Evolutionary conservation across 345 rosid genomes (phyloP).

Genomic region (Citrus sinensis): DVS_A1.0 CM039161.1:6919501-6920000

Average conservation of each 20-base stretch:
- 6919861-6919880: conserved; percentile 79
- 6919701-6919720: neutral
- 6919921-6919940: conserved; percentile 29
- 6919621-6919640: neutral
- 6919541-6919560: neutral
- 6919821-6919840: neutral
- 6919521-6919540: neutral
- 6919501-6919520: neutral
- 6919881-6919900: conserved; percentile 84
- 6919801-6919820: too few relatives aligned
- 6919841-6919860: conserved; percentile 86
- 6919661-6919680: neutral
- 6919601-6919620: neutral
- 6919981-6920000: neutral
- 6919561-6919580: neutral
- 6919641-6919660: neutral
- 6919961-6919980: neutral
- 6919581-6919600: neutral
- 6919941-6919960: conserved; percentile 2
- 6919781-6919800: too few relatives aligned
- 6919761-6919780: too few relatives aligned
- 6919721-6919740: neutral
- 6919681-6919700: neutral
- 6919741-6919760: too few relatives aligned
- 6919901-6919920: conserved; percentile 94